Conservation (phyloP, 257 asterid species). For the Rauvolfia tetraphylla region DNA sequence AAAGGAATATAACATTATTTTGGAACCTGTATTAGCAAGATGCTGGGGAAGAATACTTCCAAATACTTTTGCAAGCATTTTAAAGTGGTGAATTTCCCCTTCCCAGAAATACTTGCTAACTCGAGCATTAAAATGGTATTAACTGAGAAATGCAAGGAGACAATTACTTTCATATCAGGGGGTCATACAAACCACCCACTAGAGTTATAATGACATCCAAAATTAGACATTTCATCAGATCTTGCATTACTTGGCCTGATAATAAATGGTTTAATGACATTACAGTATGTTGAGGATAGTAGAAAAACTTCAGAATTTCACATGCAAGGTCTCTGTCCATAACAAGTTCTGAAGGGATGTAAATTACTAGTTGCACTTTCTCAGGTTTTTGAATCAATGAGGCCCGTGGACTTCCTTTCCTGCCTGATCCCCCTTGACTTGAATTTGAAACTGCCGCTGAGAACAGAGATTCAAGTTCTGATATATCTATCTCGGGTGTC, state of each 20-base stretch:
- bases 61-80: not conserved
- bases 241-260: not conserved
- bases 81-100: not conserved
- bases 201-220: not conserved
- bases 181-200: not conserved
- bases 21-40: not conserved
- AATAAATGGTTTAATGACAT: not conserved
- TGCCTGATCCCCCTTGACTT: conserved; percentile 48
- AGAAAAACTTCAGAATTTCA: not conserved
- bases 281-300: not conserved
- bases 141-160: conserved; percentile 4
- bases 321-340: not conserved
- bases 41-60: not conserved
- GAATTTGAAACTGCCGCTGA: conserved; percentile 71
- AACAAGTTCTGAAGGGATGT: not conserved
- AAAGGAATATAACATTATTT: not conserved
- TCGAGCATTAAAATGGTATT: not conserved
- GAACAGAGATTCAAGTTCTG: conserved; percentile 92
- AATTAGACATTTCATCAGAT: not conserved
- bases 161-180: not conserved
- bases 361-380: conserved; percentile 88
- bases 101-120: not conserved
- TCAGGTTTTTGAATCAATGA: conserved; percentile 66
- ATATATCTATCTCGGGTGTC: conserved; percentile 90
- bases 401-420: conserved; percentile 56